Conservation (phyloP, 2,329 filamentous ascomycete species). For the Beauveria australis region DNA sequence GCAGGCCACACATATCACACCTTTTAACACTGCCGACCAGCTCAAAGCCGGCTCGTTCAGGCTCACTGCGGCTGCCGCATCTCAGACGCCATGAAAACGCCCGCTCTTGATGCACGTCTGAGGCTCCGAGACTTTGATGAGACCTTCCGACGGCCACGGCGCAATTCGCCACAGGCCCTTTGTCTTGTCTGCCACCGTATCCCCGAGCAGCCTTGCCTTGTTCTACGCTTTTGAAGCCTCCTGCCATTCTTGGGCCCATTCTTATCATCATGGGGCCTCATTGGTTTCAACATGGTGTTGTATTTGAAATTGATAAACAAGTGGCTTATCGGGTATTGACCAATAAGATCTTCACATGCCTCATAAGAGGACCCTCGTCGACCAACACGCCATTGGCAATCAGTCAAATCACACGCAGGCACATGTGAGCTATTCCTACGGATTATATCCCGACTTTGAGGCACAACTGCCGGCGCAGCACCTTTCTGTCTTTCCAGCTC, state of each 20-base stretch:
- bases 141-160: conserved; percentile 2
- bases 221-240: background rate
- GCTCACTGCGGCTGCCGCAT: background rate
- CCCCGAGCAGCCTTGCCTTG: background rate
- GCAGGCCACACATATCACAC: too few relatives aligned
- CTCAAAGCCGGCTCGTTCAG: background rate
- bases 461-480: background rate
- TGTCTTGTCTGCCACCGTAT: background rate
- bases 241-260: background rate
- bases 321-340: background rate
- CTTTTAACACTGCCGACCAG: background rate
- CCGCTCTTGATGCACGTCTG: background rate
- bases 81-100: conserved; percentile 6
- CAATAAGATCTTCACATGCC: background rate
- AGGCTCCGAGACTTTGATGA: background rate
- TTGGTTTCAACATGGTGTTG: background rate
- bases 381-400: too few relatives aligned
- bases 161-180: background rate
- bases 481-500: background rate
- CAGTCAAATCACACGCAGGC: too few relatives aligned
- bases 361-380: too few relatives aligned
- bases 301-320: background rate
- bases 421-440: background rate
- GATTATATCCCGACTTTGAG: background rate
- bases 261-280: background rate